phyloP scores from a whole-genome alignment of 2,329 filamentous ascomycete species.

The Aspergillus ibericus region DNA sequence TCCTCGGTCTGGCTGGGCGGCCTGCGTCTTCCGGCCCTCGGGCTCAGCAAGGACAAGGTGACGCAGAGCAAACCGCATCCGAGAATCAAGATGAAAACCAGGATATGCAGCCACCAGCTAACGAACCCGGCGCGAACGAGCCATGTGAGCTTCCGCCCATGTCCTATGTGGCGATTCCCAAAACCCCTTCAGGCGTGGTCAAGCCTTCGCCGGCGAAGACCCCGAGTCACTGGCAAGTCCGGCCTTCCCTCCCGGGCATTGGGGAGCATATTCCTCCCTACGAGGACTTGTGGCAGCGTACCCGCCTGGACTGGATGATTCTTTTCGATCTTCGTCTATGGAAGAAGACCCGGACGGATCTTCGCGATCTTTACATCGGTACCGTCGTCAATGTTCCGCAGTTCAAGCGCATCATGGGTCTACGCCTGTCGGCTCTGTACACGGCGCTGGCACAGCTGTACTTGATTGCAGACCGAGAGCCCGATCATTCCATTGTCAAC shows the following conservation, averaged over 20 bases:
- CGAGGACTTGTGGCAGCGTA: conserved; percentile 85
- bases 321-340: conserved; percentile 93
- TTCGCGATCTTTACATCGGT: conserved; percentile 91
- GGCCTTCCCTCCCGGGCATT: conserved; percentile 67
- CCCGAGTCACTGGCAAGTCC: conserved; percentile 81
- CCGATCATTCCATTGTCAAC: conserved; percentile 98
- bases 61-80: neutral
- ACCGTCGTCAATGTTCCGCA: conserved; percentile 93
- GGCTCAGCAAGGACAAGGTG: conserved; percentile 14
- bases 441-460: conserved; percentile 92
- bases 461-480: conserved; percentile 91
- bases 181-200: conserved; percentile 64
- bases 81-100: conserved; percentile 4
- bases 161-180: conserved; percentile 66
- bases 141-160: conserved; percentile 19
- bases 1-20: conserved; percentile 68
- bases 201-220: conserved; percentile 49
- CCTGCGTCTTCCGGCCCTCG: neutral
- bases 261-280: conserved; percentile 65
- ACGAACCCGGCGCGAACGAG: conserved; percentile 17
- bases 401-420: conserved; percentile 89
- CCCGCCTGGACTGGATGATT: conserved; percentile 90
- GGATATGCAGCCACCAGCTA: conserved; percentile 9
- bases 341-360: conserved; percentile 89
- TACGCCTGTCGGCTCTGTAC: conserved; percentile 93